A percentile compares a stretch with the other conserved stretches of the same genome.
These are phyloP conservation scores for Tuber brumale DNA, from an alignment of 495 filamentous ascomycete genomes.

Conservation along the genomic window DNA sequence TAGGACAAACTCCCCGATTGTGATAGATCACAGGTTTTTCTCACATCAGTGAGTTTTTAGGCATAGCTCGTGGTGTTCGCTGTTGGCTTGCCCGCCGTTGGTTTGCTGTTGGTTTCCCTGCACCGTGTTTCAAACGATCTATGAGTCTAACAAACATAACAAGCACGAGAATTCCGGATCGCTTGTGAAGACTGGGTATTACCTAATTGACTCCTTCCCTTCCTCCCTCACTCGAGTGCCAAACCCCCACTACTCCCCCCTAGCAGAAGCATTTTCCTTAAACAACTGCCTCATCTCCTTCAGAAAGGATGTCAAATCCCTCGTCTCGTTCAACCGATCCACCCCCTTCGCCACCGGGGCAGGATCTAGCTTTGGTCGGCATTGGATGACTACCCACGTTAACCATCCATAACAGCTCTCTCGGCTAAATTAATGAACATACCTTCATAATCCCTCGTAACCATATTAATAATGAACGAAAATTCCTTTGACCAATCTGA, in stretches of 20 bases:
- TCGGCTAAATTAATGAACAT: neutral
- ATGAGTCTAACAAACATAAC: no score
- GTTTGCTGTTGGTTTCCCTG: no score
- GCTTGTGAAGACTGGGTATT: no score
- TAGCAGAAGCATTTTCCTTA: conserved; percentile 21
- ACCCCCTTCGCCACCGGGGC: conserved; percentile 65
- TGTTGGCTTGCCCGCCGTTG: no score
- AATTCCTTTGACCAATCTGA: conserved; percentile 81
- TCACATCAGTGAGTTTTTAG: no score
- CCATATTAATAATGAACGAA: conserved; percentile 84
- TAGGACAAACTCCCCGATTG: no score
- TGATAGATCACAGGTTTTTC: no score
- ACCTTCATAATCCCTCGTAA: conserved; percentile 63
- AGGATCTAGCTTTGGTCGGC: conserved; percentile 69
- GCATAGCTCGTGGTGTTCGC: no score
- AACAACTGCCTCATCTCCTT: conserved; percentile 93
- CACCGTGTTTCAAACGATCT: no score
- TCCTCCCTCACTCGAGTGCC: neutral
- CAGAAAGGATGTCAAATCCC: conserved; percentile 71
- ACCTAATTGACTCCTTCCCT: neutral
- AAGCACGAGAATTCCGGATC: no score
- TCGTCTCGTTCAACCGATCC: conserved; percentile 71
- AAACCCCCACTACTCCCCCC: neutral
- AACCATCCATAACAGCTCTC: neutral
- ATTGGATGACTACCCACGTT: conserved; percentile 57